Evolutionary conservation across 306 rosid genomes (phyloP).

Genomic region (Fagus crenata): DNA sequence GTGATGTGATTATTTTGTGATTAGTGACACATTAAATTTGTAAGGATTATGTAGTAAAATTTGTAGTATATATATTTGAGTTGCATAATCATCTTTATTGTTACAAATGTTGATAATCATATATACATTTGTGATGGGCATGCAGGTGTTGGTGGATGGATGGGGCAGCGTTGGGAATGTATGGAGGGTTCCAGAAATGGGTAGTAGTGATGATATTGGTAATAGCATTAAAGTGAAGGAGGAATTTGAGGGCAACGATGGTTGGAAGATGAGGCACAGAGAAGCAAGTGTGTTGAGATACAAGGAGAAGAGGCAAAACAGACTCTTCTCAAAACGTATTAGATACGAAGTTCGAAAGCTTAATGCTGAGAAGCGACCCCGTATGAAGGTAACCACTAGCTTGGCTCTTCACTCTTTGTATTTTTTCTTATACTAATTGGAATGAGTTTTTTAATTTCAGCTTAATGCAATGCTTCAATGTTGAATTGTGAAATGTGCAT

Average conservation of each 20-base stretch:
- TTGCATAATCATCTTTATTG: neutral
- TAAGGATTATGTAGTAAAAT: too few relatives aligned
- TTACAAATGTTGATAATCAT: neutral
- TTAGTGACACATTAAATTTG: too few relatives aligned
- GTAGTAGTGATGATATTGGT: neutral
- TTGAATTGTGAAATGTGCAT: neutral
- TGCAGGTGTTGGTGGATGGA: conserved; percentile 46
- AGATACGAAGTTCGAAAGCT: conserved; percentile 88
- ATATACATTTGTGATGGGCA: neutral
- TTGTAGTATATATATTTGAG: too few relatives aligned
- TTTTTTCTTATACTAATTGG: neutral
- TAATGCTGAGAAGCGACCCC: conserved; percentile 89
- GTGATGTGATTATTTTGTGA: too few relatives aligned
- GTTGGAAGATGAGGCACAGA: conserved; percentile 58
- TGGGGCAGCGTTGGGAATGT: conserved; percentile 46
- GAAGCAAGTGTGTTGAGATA: conserved; percentile 86
- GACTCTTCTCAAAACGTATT: conserved; percentile 76
- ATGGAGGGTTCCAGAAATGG: conserved; percentile 61
- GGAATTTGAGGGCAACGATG: conserved; percentile 33
- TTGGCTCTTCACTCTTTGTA: neutral
- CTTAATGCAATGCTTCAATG: neutral
- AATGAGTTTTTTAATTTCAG: too few relatives aligned
- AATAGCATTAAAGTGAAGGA: conserved; percentile 28
- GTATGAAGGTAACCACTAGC: conserved; percentile 66
- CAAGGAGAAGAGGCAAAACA: conserved; percentile 77